phyloP scores from a whole-genome alignment of 2,329 filamentous ascomycete genomes.

The Helicocarpus griseus region DNA sequence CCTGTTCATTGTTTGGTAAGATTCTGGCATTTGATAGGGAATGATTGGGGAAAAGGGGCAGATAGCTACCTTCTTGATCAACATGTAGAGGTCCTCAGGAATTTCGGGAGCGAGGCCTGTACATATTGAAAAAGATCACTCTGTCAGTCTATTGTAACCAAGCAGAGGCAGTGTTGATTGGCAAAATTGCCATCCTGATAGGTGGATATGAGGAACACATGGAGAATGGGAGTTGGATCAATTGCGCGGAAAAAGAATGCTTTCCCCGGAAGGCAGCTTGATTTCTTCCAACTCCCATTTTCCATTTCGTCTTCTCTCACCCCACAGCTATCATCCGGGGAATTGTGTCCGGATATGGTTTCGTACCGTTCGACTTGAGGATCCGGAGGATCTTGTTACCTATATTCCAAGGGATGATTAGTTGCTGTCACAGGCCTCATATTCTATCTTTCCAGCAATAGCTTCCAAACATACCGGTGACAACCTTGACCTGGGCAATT shows the following conservation, averaged over 20 bases:
- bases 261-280: background rate
- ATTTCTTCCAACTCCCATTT: conserved; percentile 7
- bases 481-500: conserved; percentile 93
- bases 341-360: conserved; percentile 11
- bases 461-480: conserved; percentile 62
- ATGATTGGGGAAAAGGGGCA: background rate
- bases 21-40: background rate
- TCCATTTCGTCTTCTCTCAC: conserved; percentile 7
- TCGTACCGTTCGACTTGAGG: conserved; percentile 91
- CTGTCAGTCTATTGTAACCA: conserved; percentile 74
- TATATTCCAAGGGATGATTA: conserved; percentile 34
- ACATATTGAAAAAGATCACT: conserved; percentile 55
- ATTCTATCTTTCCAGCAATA: background rate
- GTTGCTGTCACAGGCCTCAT: conserved; percentile 13
- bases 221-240: background rate
- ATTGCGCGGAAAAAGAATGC: background rate
- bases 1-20: conserved; percentile 40
- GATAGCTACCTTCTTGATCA: conserved; percentile 94
- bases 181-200: background rate
- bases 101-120: conserved; percentile 97
- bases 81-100: conserved; percentile 99
- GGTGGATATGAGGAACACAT: background rate
- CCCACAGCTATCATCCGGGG: conserved; percentile 11
- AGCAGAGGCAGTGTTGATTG: conserved; percentile 59
- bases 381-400: conserved; percentile 99